Conservation (phyloP, 192 early-diverging fungal species). For the Chytriomyces hyalinus region DNA sequence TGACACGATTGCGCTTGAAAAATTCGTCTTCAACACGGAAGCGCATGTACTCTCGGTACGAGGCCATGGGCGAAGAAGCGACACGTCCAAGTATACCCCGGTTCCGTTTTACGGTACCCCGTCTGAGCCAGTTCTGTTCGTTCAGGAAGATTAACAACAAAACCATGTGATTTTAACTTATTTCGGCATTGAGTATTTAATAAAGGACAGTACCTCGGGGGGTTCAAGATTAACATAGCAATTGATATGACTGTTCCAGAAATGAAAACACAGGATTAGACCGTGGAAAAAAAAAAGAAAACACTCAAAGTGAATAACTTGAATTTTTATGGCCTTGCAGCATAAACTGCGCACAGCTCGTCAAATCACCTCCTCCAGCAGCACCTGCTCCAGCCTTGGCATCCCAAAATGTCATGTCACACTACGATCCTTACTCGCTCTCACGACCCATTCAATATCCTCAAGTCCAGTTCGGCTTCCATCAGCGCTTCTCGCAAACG, state of each 20-base stretch:
- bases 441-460: slow-evolving; percentile 82
- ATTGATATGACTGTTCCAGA: slow-evolving; percentile 80
- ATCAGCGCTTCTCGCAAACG: slow-evolving; percentile 33
- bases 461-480: slow-evolving; percentile 27
- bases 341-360: slow-evolving; percentile 48
- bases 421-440: slow-evolving; percentile 88
- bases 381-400: slow-evolving; percentile 65
- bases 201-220: no score
- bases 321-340: slow-evolving; percentile 98
- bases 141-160: no score
- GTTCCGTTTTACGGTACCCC: neutral
- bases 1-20: slow-evolving; percentile 69
- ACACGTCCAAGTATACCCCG: slow-evolving; percentile 20
- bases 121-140: no score
- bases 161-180: no score
- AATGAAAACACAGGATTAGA: no score
- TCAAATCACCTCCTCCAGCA: slow-evolving; percentile 30
- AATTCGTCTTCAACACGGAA: slow-evolving; percentile 94
- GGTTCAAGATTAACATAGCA: slow-evolving; percentile 58
- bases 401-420: slow-evolving; percentile 96
- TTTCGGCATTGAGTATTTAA: no score
- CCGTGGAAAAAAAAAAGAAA: neutral
- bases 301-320: slow-evolving; percentile 48
- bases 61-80: slow-evolving; percentile 43
- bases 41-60: slow-evolving; percentile 77